phyloP scores from a whole-genome alignment of 306 rosid genomes.

The Echinosophora koreensis region DNA sequence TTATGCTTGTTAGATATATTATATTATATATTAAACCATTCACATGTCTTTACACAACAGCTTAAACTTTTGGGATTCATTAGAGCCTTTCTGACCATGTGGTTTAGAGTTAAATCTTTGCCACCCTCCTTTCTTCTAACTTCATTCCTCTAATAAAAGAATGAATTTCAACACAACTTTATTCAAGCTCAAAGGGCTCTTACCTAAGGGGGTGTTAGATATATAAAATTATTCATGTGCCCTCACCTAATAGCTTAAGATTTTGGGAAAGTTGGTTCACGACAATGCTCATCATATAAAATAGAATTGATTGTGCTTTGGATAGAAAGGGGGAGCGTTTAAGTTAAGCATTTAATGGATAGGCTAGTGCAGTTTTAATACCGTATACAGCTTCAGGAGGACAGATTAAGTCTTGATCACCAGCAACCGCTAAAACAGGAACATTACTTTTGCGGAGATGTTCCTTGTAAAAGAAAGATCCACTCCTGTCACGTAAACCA shows the following conservation, averaged over 20 bases:
- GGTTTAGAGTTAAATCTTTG: background rate
- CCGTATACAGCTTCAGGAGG: constrained; percentile 97
- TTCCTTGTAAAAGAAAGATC: constrained; percentile 74
- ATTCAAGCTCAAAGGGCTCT: background rate
- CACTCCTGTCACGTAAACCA: constrained; percentile 78
- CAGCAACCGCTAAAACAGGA: constrained; percentile 85
- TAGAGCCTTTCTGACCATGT: background rate
- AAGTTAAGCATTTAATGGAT: constrained; percentile 5
- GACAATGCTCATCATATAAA: background rate
- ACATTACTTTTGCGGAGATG: constrained; percentile 70
- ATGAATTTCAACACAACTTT: background rate
- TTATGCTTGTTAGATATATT: constrained; percentile 1
- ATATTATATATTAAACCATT: too few relatives aligned
- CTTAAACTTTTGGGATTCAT: background rate
- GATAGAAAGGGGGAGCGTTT: background rate
- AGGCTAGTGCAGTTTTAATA: constrained; percentile 47
- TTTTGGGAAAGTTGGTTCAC: background rate
- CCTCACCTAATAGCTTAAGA: background rate
- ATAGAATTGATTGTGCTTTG: background rate
- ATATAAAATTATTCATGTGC: too few relatives aligned
- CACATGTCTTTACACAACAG: background rate
- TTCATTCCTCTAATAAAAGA: too few relatives aligned
- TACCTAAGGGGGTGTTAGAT: background rate
- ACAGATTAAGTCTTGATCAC: constrained; percentile 85
- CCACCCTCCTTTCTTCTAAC: background rate